These are phyloP conservation scores for Podila horticola DNA, from an alignment of 192 early-diverging fungal genomes.

Conservation along the genomic window DNA sequence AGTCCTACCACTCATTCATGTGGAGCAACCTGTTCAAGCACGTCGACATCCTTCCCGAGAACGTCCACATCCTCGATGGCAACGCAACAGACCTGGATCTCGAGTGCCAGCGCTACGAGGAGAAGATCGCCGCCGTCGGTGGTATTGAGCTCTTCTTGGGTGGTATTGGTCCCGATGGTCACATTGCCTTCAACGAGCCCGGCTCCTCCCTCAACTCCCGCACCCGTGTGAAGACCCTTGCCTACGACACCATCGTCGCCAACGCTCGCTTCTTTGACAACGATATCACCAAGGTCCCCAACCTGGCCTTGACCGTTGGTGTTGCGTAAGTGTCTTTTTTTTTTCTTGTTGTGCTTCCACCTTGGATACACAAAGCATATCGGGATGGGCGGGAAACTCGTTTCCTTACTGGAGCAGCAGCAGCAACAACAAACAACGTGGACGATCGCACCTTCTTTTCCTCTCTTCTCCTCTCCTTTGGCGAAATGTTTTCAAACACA, in stretches of 20 bases:
- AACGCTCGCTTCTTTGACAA: conserved; percentile 89
- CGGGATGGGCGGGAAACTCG: too few species aligned
- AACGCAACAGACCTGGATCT: conserved; percentile 83
- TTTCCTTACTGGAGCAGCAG: too few species aligned
- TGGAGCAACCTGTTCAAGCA: conserved; percentile 92
- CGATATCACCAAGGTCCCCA: conserved; percentile 85
- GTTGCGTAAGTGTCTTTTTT: conserved; percentile 65
- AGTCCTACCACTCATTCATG: conserved; percentile 94
- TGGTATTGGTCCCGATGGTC: conserved; percentile 91
- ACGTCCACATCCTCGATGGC: conserved; percentile 88
- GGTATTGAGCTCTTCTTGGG: conserved; percentile 92
- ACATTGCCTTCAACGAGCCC: conserved; percentile 94
- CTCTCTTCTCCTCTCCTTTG: not conserved
- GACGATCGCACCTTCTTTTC: not conserved
- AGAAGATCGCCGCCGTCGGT: conserved; percentile 79
- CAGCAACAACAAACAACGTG: too few species aligned
- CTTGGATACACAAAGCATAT: too few species aligned
- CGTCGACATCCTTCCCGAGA: conserved; percentile 82
- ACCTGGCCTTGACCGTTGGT: conserved; percentile 88
- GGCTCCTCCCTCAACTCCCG: conserved; percentile 84
- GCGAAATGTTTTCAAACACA: not conserved
- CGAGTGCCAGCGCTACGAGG: conserved; percentile 85
- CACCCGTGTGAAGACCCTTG: conserved; percentile 88
- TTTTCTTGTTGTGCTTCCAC: conserved; percentile 5
- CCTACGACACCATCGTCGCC: conserved; percentile 89